Evolutionary conservation across 2,329 filamentous ascomycete species (phyloP).

Genomic region (Sphaerulina vaccinii): DNA sequence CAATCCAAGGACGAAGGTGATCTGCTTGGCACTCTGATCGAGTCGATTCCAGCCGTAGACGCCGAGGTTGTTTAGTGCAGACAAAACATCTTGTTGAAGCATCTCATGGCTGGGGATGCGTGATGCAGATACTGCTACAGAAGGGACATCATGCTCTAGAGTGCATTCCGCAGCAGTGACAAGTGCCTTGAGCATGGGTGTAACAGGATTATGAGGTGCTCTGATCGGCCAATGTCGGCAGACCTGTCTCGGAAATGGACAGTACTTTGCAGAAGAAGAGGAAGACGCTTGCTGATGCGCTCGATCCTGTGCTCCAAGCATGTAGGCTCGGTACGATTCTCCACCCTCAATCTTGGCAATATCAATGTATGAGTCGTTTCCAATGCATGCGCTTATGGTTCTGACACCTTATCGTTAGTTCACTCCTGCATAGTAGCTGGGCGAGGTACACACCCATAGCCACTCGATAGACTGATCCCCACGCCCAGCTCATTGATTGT

Average conservation of each 20-base stretch:
- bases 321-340: constrained; percentile 9
- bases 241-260: neutral
- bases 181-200: constrained; percentile 6
- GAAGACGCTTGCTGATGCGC: too few relatives aligned
- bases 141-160: too few relatives aligned
- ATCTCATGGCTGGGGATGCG: too few relatives aligned
- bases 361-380: constrained; percentile 11
- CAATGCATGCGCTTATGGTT: neutral
- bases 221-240: neutral
- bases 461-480: constrained; percentile 1
- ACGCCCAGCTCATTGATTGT: neutral
- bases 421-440: neutral
- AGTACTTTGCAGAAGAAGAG: neutral
- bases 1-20: too few relatives aligned
- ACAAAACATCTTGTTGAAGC: too few relatives aligned
- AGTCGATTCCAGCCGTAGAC: too few relatives aligned
- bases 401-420: neutral
- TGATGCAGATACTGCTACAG: too few relatives aligned
- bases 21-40: too few relatives aligned
- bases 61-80: too few relatives aligned
- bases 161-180: constrained; percentile 3
- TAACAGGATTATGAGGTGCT: neutral
- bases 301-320: neutral
- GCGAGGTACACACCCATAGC: constrained; percentile 5
- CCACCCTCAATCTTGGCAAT: constrained; percentile 18